Base-by-base conservation (phyloP, 306 rosid species). In the Biancaea sappan region DNA sequence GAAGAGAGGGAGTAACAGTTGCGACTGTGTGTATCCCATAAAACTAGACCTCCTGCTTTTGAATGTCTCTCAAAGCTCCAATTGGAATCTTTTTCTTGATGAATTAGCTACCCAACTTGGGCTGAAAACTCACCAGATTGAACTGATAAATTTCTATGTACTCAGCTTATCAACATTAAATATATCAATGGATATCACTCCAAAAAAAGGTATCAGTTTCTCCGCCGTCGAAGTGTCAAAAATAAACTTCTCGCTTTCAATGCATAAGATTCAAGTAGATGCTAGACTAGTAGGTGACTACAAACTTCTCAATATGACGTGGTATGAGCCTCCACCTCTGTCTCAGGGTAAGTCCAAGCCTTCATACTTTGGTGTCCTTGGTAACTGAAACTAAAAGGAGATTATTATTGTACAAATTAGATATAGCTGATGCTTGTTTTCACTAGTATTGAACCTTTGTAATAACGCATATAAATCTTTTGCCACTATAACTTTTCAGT, bases 151-250 rank as follows among this genome's bases (percentile, higher is more conserved):
- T 78, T 94, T 94, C 79, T 92, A 94, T 69, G 78, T 90, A 61
- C 82, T 87, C 72, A 75, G 80, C 77, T 66, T 84, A 54, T 86
- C 91, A 11, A 83, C 82, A 11, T 80, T 84, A 81, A 92, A 94
- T 86, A 88, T 94, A 71, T 92, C 99, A 4, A 94, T 94, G 97
- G 87, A 94, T 77, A 87, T 94, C 52, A 89, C 92, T 77, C 97
- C 97, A 9, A 74, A 28, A 62, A 75, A 85, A 52, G 99, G 94
- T 71, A 75, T 80, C 74, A 59, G 96, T 84, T 94, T 94, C 81
- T 90, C 95, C 21, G 84, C 92, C 18, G 58, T 48, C 14, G 90
- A 87, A 28, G 97, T 89, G 15, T 79, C 86, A 58, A 79, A 77
- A 38, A 88, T 94, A 80, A 94, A 88, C 82, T 88, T 95, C 31